Evolutionary conservation across 331 rosid species (phyloP).

Genomic region (Quercus phellos): DNA sequence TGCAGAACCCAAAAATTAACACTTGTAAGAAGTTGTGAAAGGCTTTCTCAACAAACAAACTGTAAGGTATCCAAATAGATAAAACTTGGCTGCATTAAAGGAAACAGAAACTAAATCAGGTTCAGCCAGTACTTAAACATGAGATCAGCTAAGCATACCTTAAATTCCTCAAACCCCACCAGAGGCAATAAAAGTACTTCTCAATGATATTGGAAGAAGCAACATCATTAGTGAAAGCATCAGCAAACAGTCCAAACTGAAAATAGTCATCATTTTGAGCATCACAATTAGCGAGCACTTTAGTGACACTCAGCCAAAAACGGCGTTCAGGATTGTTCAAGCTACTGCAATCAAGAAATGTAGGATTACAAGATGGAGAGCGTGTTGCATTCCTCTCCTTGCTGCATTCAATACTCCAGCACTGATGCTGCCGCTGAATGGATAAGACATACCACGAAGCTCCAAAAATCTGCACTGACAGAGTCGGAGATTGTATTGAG

Average conservation of each 20-base stretch:
- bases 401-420: constrained; percentile 58
- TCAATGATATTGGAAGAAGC: constrained; percentile 50
- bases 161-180: constrained; percentile 85
- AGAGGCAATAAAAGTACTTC: constrained; percentile 86
- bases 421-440: constrained; percentile 60
- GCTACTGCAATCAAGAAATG: constrained; percentile 54
- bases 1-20: too few relatives aligned
- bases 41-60: neutral
- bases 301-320: constrained; percentile 47
- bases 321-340: constrained; percentile 26
- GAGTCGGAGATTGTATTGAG: too few relatives aligned
- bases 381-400: constrained; percentile 56
- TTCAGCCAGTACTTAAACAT: neutral
- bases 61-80: neutral
- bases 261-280: constrained; percentile 44
- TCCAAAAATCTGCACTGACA: constrained; percentile 77
- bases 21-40: too few relatives aligned
- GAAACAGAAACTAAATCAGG: too few relatives aligned
- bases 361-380: constrained; percentile 63
- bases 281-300: constrained; percentile 44
- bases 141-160: constrained; percentile 32
- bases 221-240: constrained; percentile 65
- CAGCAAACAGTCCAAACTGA: constrained; percentile 73
- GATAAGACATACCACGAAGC: constrained; percentile 79
- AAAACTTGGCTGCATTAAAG: too few relatives aligned